Base-by-base conservation (phyloP, 306 rosid species). In the Myrica gale region DNA sequence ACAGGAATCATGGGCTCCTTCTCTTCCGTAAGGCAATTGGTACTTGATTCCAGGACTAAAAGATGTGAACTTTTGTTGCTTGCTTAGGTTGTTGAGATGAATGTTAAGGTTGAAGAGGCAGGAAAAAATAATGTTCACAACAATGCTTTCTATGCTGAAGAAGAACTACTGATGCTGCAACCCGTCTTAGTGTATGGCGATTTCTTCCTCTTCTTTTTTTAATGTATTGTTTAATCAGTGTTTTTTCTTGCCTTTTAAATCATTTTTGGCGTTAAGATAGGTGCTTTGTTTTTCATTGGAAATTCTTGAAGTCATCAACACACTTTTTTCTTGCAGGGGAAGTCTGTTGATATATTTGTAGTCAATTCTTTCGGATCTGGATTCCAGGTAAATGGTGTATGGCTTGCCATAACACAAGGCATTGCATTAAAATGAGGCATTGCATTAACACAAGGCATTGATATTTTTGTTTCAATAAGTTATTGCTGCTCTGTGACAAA, bases 361-460 rank as follows among this genome's bases (percentile, higher is more conserved):
- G 98, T 93, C 87, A 93, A 93, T 83, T 93, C 97, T 78, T 86
- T 91, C 75, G 97, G 97, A 82, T 93, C 97, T 71, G 93, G 93
- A 47, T 91, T 87, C 85, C 96, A 93, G 98, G 98, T 93, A 72
- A 47, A 71, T 48, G 48, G 46, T 65, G 71, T 51, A 56, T 80
- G 42, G 51, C 51, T 74, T 74, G 20, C 39, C 21, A 20, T 57
- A 57, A 9, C n/a, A n/a, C n/a, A n/a, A n/a, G n/a, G n/a, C n/a
- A n/a, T n/a, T n/a, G n/a, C n/a, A n/a, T n/a, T n/a, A n/a, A n/a
- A n/a, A 23, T 1, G 1, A 23, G 26, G 26, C 26, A 23, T 23
- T 23, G 26, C 26, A 23, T 23, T 23, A 23, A 23, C 26, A 23
- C 26, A 23, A 23, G 26, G 26, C 26, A 23, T 23, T 23, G 26